Percentiles rank a stretch among this genome's conserved stretches.
Evolutionary conservation across 2,329 filamentous ascomycete species (phyloP).

Genomic region (Stagonosporopsis vannaccii): DNA sequence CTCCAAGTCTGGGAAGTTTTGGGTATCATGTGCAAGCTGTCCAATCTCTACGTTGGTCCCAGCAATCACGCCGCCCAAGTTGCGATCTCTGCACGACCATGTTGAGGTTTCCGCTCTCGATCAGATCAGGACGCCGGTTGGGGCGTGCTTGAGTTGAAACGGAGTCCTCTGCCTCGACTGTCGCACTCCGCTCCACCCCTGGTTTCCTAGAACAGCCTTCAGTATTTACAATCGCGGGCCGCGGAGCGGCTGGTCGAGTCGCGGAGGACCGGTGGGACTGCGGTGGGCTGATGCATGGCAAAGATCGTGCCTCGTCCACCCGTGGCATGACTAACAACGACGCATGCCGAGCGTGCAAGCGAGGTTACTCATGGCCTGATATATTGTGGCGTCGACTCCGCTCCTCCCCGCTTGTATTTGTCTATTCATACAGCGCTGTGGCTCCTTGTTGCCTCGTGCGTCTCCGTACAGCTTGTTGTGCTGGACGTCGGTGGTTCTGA

Average conservation of each 20-base stretch:
- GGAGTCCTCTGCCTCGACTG: background rate
- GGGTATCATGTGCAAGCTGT: background rate
- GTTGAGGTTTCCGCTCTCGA: background rate
- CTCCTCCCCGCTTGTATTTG: slow-evolving; percentile 37
- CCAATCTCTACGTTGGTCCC: background rate
- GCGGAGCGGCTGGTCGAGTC: background rate
- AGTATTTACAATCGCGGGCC: background rate
- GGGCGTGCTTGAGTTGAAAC: background rate
- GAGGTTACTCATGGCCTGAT: slow-evolving; percentile 7
- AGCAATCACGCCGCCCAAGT: no score
- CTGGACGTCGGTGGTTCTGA: background rate
- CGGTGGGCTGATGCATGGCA: slow-evolving; percentile 13
- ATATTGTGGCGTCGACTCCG: slow-evolving; percentile 23
- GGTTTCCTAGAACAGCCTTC: background rate
- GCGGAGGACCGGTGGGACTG: background rate
- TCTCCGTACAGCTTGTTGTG: background rate
- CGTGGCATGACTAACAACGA: slow-evolving; percentile 24
- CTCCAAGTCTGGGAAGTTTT: background rate
- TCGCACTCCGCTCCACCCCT: slow-evolving; percentile 6
- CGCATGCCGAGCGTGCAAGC: slow-evolving; percentile 19
- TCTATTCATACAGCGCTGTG: slow-evolving; percentile 25
- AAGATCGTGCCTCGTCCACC: slow-evolving; percentile 1
- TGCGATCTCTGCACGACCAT: background rate
- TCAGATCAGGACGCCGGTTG: background rate
- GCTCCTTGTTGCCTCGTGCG: slow-evolving; percentile 1